Base-by-base conservation (phyloP, 352 stramenopile genomes). In the Globisporangium mamillatum region DNA sequence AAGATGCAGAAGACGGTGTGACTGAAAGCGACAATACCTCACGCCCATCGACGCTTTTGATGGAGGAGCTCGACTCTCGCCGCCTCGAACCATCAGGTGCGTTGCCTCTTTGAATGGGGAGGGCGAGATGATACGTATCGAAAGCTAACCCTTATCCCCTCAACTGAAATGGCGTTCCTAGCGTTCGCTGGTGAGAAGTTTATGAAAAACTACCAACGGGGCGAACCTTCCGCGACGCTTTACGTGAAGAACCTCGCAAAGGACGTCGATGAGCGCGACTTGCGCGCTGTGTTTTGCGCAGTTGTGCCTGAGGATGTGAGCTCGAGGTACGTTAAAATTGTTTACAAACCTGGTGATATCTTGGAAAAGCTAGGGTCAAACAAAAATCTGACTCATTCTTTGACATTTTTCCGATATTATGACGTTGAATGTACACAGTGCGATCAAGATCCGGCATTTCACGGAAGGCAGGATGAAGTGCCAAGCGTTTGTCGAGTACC, bases 231-330 rank as follows among this genome's bases (percentile, higher is more conserved):
- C 1, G 55, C 65, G 12, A 84, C 84, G 24, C 72, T 96, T 1
- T 96, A 94, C 68, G 75, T 94, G 48, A 96, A 94, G 72, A 96
- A 96, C 68, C 74, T 96, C 24, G 74, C 86, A 10, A 86, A 81
- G 52, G 71, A 71, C 10, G 75, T 94, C 20, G 48, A 80, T 18
- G 60, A 80, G 27, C 58, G 54, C 32, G 82, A 91, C 32, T 67
- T 92, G 20, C 58, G 60, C n/a, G 61, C 71, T 50, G 66, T 92
- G 38, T 91, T 92, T 70, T 72, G 78, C 36, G 73, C 74, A 25
- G 69, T 82, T 6, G 48, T 92, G 36, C 72, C 79, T 10, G 41
- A 44, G 4, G 60, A 67, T 18, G 27, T 22, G 38, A 60, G 34
- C 7, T 27, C 56, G 8, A 53, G 44, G 67, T 72, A 6, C 36